Percentiles rank a stretch among this genome's conserved stretches.
These are phyloP conservation scores for Castanea mollissima DNA, from an alignment of 306 rosid genomes.

Conservation along the genomic window DNA sequence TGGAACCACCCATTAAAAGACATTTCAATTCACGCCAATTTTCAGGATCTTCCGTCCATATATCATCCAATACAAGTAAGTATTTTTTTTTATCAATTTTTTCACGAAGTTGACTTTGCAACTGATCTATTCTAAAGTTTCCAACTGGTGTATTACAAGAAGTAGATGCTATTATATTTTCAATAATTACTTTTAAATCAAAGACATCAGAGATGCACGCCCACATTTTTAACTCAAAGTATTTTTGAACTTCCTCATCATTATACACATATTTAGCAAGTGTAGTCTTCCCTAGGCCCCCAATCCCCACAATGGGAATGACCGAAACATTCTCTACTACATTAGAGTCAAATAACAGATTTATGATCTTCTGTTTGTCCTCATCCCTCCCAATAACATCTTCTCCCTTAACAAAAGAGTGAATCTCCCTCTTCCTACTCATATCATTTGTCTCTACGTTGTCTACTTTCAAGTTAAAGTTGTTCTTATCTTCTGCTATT, in stretches of 20 bases:
- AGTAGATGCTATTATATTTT: constrained; percentile 18
- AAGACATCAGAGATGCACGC: too few relatives aligned
- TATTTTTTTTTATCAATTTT: constrained; percentile 21
- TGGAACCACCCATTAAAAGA: constrained; percentile 25
- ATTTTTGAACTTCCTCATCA: not conserved
- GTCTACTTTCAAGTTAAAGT: too few relatives aligned
- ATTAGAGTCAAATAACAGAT: not conserved
- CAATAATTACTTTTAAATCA: constrained; percentile 7
- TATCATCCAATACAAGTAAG: constrained; percentile 41
- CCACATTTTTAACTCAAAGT: constrained; percentile 17
- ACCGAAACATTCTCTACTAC: constrained; percentile 24
- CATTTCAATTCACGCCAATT: constrained; percentile 16
- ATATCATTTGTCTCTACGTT: too few relatives aligned
- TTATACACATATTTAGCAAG: constrained; percentile 42
- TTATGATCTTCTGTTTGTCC: constrained; percentile 4
- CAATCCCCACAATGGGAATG: constrained; percentile 39
- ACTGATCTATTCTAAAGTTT: constrained; percentile 7
- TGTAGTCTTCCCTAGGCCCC: constrained; percentile 51
- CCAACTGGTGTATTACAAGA: not conserved
- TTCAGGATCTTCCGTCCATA: constrained; percentile 31
- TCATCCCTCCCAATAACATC: constrained; percentile 35
- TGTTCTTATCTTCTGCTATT: too few relatives aligned
- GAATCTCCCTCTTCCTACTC: too few relatives aligned
- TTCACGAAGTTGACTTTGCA: not conserved
- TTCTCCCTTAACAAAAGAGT: too few relatives aligned